A percentile compares a stretch with the other conserved stretches of the same genome.
phyloP scores from a whole-genome alignment of 768 basidiomycete species.

The Polyporus arcularius region DNA sequence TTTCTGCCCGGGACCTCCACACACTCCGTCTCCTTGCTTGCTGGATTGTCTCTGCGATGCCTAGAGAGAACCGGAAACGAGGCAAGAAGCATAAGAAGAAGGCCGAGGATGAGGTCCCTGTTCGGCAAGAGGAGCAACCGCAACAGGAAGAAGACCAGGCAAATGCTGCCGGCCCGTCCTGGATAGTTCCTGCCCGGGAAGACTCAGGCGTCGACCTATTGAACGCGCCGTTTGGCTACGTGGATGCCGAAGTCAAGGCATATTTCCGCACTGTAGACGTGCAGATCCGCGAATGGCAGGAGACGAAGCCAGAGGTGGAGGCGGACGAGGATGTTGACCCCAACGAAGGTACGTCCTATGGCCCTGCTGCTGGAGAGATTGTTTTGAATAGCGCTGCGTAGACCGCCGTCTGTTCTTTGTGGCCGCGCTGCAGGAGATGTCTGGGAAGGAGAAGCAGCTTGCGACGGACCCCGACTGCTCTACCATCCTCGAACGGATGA shows the following conservation, averaged over 20 bases:
- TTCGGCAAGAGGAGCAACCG: constrained; percentile 23
- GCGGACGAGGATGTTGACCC: constrained; percentile 53
- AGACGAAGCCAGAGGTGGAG: constrained; percentile 46
- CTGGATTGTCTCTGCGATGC: constrained; percentile 46
- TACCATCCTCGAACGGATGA: constrained; percentile 83
- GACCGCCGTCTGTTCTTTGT: constrained; percentile 25
- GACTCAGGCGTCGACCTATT: constrained; percentile 40
- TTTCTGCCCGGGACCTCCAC: neutral
- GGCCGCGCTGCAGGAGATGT: constrained; percentile 80
- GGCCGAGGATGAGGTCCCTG: constrained; percentile 30
- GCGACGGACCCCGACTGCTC: constrained; percentile 96
- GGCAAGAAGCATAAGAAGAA: constrained; percentile 73
- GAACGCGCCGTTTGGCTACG: constrained; percentile 87
- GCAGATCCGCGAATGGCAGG: constrained; percentile 88
- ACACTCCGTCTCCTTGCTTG: neutral
- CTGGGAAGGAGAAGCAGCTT: constrained; percentile 84
- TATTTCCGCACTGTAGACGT: constrained; percentile 90
- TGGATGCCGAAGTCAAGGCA: constrained; percentile 88
- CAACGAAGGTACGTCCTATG: constrained; percentile 59
- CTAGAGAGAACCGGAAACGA: constrained; percentile 72
- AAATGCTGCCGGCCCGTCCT: constrained; percentile 55
- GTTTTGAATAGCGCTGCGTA: neutral
- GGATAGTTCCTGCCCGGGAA: constrained; percentile 57
- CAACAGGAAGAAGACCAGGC: constrained; percentile 18
- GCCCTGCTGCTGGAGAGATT: neutral